Percentiles rank a stretch among this genome's conserved stretches.
phyloP scores from a whole-genome alignment of 495 filamentous ascomycete genomes.

The Parathielavia hyrcaniae region DNA sequence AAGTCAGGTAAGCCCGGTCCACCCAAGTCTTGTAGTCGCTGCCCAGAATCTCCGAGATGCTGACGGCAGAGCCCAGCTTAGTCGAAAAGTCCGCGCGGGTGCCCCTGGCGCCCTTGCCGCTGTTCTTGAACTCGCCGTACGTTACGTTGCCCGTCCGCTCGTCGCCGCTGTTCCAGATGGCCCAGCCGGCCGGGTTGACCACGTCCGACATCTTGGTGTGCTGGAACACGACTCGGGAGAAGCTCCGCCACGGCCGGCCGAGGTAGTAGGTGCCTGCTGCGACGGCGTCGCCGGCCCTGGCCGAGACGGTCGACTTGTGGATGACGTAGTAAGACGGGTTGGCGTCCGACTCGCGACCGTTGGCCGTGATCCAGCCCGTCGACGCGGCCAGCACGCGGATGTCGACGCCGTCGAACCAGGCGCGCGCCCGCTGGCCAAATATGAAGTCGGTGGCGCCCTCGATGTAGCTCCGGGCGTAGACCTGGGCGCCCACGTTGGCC shows the following conservation, averaged over 20 bases:
- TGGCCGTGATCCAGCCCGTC: conserved; percentile 49
- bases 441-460: conserved; percentile 61
- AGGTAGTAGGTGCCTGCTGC: conserved; percentile 51
- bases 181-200: conserved; percentile 58
- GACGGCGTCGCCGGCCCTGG: conserved; percentile 44
- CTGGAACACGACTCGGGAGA: conserved; percentile 58
- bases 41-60: conserved; percentile 48
- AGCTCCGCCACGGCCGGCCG: conserved; percentile 60
- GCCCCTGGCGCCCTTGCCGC: conserved; percentile 51
- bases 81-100: conserved; percentile 52
- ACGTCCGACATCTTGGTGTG: conserved; percentile 48
- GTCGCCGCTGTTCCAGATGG: conserved; percentile 47
- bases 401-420: conserved; percentile 57
- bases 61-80: conserved; percentile 41
- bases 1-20: conserved; percentile 6
- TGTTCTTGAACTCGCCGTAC: conserved; percentile 57
- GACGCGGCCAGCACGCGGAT: conserved; percentile 47
- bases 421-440: conserved; percentile 54
- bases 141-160: conserved; percentile 48
- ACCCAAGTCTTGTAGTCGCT: conserved; percentile 13
- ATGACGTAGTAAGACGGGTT: conserved; percentile 58
- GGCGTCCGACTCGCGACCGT: conserved; percentile 45
- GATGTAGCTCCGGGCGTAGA: conserved; percentile 52
- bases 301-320: conserved; percentile 48
- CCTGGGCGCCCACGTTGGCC: conserved; percentile 51